Evolutionary conservation across 2,329 filamentous ascomycete genomes (phyloP).

Genomic region (Talaromyces sp.): DNA sequence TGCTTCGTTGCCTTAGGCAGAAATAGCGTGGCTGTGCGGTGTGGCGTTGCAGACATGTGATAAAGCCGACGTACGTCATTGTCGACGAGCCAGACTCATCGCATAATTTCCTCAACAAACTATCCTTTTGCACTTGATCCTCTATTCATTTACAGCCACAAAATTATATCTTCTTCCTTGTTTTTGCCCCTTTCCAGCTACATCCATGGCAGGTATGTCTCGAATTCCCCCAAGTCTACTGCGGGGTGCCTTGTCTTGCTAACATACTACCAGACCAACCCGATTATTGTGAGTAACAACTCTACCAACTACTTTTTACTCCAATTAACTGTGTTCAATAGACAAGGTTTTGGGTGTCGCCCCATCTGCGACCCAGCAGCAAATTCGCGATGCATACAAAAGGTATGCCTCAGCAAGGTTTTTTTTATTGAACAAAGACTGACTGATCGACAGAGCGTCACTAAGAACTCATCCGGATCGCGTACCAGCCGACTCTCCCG

Average conservation of each 20-base stretch:
- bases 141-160: background rate
- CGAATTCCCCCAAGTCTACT: background rate
- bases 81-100: background rate
- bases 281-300: constrained; percentile 36
- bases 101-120: background rate
- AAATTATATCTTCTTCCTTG: background rate
- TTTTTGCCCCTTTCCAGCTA: background rate
- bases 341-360: constrained; percentile 70
- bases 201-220: constrained; percentile 7
- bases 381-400: constrained; percentile 94
- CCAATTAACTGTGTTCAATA: constrained; percentile 27
- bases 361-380: constrained; percentile 68
- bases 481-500: constrained; percentile 75
- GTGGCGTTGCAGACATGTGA: constrained; percentile 11
- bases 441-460: constrained; percentile 60
- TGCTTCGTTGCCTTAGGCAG: background rate
- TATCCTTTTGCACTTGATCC: background rate
- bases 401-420: constrained; percentile 46
- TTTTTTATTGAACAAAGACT: background rate
- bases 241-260: background rate
- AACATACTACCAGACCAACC: constrained; percentile 19
- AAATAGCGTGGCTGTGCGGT: constrained; percentile 8
- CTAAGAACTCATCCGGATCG: constrained; percentile 92
- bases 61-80: constrained; percentile 4
- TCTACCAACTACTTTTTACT: background rate